phyloP scores from a whole-genome alignment of 176 grass and related monocot genomes.

The Lolium rigidum region DNA sequence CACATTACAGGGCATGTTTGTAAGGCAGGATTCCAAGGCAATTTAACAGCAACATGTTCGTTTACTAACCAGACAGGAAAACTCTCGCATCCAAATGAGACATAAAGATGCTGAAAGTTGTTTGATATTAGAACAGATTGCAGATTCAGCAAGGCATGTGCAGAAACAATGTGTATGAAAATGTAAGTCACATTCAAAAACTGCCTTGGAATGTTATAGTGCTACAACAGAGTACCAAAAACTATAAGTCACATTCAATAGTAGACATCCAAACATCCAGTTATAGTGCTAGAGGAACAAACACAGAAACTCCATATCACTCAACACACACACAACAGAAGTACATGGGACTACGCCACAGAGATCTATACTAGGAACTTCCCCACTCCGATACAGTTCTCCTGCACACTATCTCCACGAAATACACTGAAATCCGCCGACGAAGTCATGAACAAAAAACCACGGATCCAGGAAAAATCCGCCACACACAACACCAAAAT shows the following conservation, averaged over 20 bases:
- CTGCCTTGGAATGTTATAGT: too few species aligned
- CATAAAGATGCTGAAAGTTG: neutral
- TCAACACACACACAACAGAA: too few species aligned
- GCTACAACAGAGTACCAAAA: conserved; percentile 29
- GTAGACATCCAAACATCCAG: neutral
- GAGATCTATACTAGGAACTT: too few species aligned
- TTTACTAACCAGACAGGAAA: neutral
- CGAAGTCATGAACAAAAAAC: too few species aligned
- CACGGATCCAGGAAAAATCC: too few species aligned
- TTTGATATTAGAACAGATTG: neutral
- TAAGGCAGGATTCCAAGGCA: neutral
- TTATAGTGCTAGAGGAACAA: conserved; percentile 22
- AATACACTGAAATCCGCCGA: too few species aligned
- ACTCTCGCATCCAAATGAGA: neutral
- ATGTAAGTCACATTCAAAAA: too few species aligned
- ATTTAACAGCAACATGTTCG: neutral
- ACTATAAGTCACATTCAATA: neutral
- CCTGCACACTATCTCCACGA: too few species aligned
- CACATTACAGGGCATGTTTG: neutral
- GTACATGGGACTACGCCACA: too few species aligned
- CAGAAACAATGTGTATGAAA: conserved; percentile 4
- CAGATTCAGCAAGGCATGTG: neutral
- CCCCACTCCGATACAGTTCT: too few species aligned
- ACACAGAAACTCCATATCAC: neutral
- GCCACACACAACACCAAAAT: too few species aligned